Evolutionary conservation across 2,329 filamentous ascomycete species (phyloP), one percentile per base, ranked within the genome.

Genomic region (Periconia digitata): DNA sequence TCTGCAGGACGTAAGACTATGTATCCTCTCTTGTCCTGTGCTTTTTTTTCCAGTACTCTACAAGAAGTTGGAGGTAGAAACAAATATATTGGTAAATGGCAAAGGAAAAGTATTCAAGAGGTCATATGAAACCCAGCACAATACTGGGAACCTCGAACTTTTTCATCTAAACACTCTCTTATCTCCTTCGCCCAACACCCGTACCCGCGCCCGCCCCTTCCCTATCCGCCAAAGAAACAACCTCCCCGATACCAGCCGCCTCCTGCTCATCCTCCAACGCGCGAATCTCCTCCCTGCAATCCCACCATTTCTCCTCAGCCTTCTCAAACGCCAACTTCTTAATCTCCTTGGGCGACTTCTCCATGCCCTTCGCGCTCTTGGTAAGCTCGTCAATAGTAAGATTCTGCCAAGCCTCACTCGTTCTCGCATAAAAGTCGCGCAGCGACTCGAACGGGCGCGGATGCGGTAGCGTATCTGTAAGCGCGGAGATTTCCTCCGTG

Each of bases 241-340:
- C 90, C 75, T 97, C 94, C 15, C 91, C 89, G 70, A 97, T 96
- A 8, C 94, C 92, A 27, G 91, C 90, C 41, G 89, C 92, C 72
- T 96, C 92, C 76, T 97, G 91, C 75, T 96, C 92, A 72, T 96
- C 92, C 73, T 99, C 94, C 64, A 97, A 73, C 6, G 85, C 87
- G 45, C 86, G 87, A 57, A 99, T 89, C 74, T 97, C 92, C 75
- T 99, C 94, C 61, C 94, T 83, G 67, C 87, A 91, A 77, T 96
- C 94, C 94, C 94, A 99, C 94, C 94, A 99, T 71, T 95, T 96
- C 74, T 92, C 89, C 72, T 99, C 94, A 35, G 92, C 92, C 55
- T 90, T 80, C 66, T 90, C 87, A 69, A 96, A 99, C 1, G 91
- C 94, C 67, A 85, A 85, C 63, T 92, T 87, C 71, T 95, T 91